Evolutionary conservation across 352 stramenopile genomes (phyloP), one percentile per base, ranked within the genome.

Genomic region (Phytophthora lateralis): DNA sequence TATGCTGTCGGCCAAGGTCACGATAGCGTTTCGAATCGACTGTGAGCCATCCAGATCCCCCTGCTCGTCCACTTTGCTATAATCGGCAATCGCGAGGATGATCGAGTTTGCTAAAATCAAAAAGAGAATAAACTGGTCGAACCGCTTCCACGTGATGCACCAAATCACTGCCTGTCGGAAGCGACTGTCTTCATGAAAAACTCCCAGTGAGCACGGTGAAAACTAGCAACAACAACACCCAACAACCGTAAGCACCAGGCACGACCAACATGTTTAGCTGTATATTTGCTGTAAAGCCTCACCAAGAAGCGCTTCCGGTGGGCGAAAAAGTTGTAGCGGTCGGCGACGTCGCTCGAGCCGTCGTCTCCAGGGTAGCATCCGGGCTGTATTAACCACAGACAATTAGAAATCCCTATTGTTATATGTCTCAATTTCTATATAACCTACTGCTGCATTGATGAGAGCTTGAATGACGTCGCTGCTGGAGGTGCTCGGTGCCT

Each of bases 101-200:
- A 89, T 66, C 18, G 83, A 94, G 66, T 95, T 96, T 12, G 88
- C 69, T 20, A 91, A 59, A 49, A 97, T 95, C 47, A 95, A 61
- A n/a, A 90, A 44, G 7, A 97, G 71, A 60, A 95, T 93, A 39
- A 96, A 82, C 51, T 88, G 70, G 54, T 96, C 82, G 65, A 97
- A 96, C 1, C 67, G 66, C 54, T 85, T 89, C 66, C 66, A 90
- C 26, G 77, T 90, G 43, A 90, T 84, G 29, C 73, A 87, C 76
- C 78, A 88, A 26, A 90, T 87, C 14, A 87, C 54, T 18, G 53
- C 57, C 60, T 87, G 78, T 5, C 78, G 71, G 24, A 90, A 88
- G 0, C 67, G 63, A 54, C 61, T 88, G 17, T 57, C 75, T 35
- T 90, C 78, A 0, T 56, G 62, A 38, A 90, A 88, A 18, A 76